Evolutionary conservation across 345 rosid genomes (phyloP), one percentile per base, ranked within the genome.

Genomic region (Boechera divaricarpa): DNA sequence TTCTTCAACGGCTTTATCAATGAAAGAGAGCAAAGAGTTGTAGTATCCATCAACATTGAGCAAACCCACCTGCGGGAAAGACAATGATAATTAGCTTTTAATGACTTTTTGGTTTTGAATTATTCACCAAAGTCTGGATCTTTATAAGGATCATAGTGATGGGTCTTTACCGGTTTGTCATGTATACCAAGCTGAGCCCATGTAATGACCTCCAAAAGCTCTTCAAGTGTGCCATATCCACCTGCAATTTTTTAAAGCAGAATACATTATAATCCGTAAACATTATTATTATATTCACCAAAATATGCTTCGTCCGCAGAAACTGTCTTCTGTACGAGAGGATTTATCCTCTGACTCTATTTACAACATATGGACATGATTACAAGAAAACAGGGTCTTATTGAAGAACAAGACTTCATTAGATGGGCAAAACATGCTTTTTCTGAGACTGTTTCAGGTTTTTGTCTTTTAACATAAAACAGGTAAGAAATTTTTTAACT

Each of bases 41-140:
- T 90, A 94, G 90, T 89, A 94, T 73, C 97, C 98, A 84, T 94
- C 98, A 67, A 94, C 97, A 80, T 94, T 94, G 69, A 94, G 82
- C 94, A 94, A 78, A 63, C 98, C 98, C 78, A 94, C 97, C 98
- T 94, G 75, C 75, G 70, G 24, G 55, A 58, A 31, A n/a, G 49
- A 76, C 44, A 42, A 33, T 67, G 18, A 4, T 15, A 5, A 36
- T 49, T 39, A 58, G 63, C 5, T 35, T 67, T 32, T 13, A 21
- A 5, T 77, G 42, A 32, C 2, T 51, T 39, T 63, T 39, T 9
- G 10, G n/a, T 67, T 57, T 41, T 0, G 28, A 42, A 24, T 45
- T 62, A 41, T 41, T 47, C n/a, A 62, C 21, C n/a, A 62, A 69
- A 78, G 39, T 2, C n/a, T 66, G 35, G 15, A 16, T 61, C 35